phyloP scores from a whole-genome alignment of 1,284 basidiomycete genomes.

The Moesziomyces sp. region DNA sequence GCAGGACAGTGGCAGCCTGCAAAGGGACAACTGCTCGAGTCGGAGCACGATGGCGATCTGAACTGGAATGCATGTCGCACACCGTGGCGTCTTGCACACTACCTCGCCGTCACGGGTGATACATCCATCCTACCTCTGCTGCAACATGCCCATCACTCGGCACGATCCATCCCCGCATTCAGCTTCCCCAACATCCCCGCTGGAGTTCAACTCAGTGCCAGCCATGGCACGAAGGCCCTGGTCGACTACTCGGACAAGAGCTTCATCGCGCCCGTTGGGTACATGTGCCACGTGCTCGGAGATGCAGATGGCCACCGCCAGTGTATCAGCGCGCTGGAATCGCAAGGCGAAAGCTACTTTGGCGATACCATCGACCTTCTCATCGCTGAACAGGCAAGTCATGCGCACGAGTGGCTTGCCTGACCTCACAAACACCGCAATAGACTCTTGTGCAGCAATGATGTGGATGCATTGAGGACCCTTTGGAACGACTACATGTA shows the following conservation, averaged over 20 bases:
- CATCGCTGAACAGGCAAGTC: constrained; percentile 57
- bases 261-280: constrained; percentile 58
- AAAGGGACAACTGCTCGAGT: constrained; percentile 50
- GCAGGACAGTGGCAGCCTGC: constrained; percentile 37
- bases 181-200: constrained; percentile 57
- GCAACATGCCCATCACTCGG: constrained; percentile 44
- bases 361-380: constrained; percentile 61
- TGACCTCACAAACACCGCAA: background rate
- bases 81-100: constrained; percentile 60
- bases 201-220: constrained; percentile 29
- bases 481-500: background rate
- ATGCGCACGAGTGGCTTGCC: constrained; percentile 44
- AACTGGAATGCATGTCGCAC: constrained; percentile 64
- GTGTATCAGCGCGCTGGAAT: constrained; percentile 41
- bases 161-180: constrained; percentile 3
- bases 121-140: constrained; percentile 50
- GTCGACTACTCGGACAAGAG: constrained; percentile 60
- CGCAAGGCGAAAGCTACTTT: constrained; percentile 52
- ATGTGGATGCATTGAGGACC: no score
- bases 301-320: constrained; percentile 34
- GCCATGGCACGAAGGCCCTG: constrained; percentile 24
- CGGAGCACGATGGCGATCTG: constrained; percentile 54
- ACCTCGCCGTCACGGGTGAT: constrained; percentile 56
- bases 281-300: constrained; percentile 55
- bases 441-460: background rate